Percentiles rank a stretch among this genome's conserved stretches.
Evolutionary conservation across 2,329 filamentous ascomycete genomes (phyloP).

Genomic region (Sclerotinia trifoliorum): DNA sequence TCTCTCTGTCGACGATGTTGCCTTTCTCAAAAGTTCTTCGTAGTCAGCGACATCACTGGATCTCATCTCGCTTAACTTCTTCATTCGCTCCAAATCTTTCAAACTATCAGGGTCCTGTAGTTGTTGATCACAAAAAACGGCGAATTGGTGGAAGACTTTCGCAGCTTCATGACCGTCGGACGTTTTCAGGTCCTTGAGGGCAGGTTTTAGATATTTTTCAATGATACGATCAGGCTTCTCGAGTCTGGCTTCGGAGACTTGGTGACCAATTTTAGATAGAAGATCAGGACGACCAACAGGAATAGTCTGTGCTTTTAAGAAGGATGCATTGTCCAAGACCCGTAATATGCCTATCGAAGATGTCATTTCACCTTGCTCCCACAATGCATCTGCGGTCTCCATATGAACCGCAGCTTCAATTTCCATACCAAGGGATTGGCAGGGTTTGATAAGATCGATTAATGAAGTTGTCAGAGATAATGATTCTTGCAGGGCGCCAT

Average conservation of each 20-base stretch:
- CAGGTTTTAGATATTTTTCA: slow-evolving; percentile 78
- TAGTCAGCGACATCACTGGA: slow-evolving; percentile 76
- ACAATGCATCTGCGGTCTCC: slow-evolving; percentile 85
- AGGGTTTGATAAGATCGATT: slow-evolving; percentile 71
- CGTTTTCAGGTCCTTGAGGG: slow-evolving; percentile 74
- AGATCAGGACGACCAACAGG: slow-evolving; percentile 73
- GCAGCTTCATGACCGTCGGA: slow-evolving; percentile 72
- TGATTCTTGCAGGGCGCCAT: slow-evolving; percentile 81
- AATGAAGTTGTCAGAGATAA: slow-evolving; percentile 81
- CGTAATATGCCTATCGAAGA: slow-evolving; percentile 88
- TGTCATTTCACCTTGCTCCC: slow-evolving; percentile 89
- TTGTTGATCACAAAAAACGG: slow-evolving; percentile 91
- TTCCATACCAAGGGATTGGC: slow-evolving; percentile 67
- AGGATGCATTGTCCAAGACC: slow-evolving; percentile 61
- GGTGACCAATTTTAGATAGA: slow-evolving; percentile 82
- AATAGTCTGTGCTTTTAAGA: slow-evolving; percentile 67
- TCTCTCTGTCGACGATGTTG: slow-evolving; percentile 49
- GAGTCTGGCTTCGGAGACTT: slow-evolving; percentile 83
- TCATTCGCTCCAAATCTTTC: slow-evolving; percentile 79
- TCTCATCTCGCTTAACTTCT: slow-evolving; percentile 77
- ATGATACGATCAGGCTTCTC: slow-evolving; percentile 92
- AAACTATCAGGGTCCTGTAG: slow-evolving; percentile 80
- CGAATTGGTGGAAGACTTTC: slow-evolving; percentile 91
- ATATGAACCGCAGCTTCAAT: slow-evolving; percentile 75
- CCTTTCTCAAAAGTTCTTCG: slow-evolving; percentile 52